phyloP scores from a whole-genome alignment of 495 filamentous ascomycete species.

The Geopyxis carbonaria region DNA sequence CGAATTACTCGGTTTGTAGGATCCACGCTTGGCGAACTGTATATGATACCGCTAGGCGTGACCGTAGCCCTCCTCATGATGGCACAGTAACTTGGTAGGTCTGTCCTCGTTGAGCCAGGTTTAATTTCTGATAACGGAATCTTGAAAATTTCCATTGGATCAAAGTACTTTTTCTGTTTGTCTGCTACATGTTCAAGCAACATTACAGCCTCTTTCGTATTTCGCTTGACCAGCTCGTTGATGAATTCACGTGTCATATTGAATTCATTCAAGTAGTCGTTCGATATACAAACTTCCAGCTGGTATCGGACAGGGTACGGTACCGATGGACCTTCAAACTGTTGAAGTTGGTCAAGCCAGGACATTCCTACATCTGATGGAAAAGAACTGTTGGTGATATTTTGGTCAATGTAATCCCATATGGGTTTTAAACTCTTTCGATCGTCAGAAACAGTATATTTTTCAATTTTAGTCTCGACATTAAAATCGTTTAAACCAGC shows the following conservation, averaged over 20 bases:
- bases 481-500: conserved; percentile 58
- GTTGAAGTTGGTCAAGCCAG: conserved; percentile 25
- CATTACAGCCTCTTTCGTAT: conserved; percentile 30
- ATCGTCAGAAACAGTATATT: conserved; percentile 22
- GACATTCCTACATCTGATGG: conserved; percentile 22
- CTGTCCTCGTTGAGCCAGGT: conserved; percentile 28
- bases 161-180: conserved; percentile 39
- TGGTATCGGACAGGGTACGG: conserved; percentile 69
- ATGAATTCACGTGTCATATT: conserved; percentile 52
- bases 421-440: conserved; percentile 22
- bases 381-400: conserved; percentile 9
- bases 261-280: conserved; percentile 61
- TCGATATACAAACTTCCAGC: conserved; percentile 78
- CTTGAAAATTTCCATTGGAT: conserved; percentile 63
- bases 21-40: conserved; percentile 60
- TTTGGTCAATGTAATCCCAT: conserved; percentile 42
- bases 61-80: conserved; percentile 56
- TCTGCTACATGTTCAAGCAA: conserved; percentile 48
- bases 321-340: conserved; percentile 32
- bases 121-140: no score
- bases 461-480: conserved; percentile 31
- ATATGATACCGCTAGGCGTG: conserved; percentile 69
- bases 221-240: conserved; percentile 36
- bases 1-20: conserved; percentile 77
- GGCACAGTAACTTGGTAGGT: conserved; percentile 46